These are phyloP conservation scores for Calamus simplicifolius DNA, from an alignment of 176 grass and related monocot genomes.

Conservation along the genomic window DNA sequence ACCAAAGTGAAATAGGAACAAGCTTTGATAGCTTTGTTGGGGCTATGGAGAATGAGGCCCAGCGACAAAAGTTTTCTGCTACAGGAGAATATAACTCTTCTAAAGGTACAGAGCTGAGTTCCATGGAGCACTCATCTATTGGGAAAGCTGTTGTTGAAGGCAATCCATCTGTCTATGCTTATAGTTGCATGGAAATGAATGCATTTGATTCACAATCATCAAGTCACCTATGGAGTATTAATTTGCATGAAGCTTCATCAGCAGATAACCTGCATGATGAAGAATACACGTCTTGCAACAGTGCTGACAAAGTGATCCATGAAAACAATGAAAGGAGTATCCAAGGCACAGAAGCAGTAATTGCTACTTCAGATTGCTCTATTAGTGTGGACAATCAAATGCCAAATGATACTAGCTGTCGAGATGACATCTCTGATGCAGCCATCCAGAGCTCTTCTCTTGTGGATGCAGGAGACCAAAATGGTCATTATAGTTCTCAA, in stretches of 20 bases:
- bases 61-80: conserved; percentile 11
- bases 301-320: background rate
- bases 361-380: background rate
- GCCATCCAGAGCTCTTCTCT: background rate
- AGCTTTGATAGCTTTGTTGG: conserved; percentile 28
- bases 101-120: conserved; percentile 30
- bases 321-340: background rate
- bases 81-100: conserved; percentile 17
- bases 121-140: conserved; percentile 22
- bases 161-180: conserved; percentile 22
- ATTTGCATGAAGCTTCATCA: background rate
- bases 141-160: conserved; percentile 20
- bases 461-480: no score
- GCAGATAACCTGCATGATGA: background rate
- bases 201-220: conserved; percentile 12
- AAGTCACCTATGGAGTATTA: background rate
- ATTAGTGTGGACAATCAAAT: background rate
- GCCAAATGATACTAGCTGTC: background rate
- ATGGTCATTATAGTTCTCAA: conserved; percentile 3
- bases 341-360: background rate
- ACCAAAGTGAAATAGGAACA: conserved; percentile 36
- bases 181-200: conserved; percentile 3
- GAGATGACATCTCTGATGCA: conserved; percentile 19
- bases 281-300: background rate
- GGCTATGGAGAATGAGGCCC: conserved; percentile 29